Percentiles rank a stretch among this genome's conserved stretches.
Conservation (phyloP, 495 filamentous ascomycete genomes). For the Penicillium pancosmium region DNA sequence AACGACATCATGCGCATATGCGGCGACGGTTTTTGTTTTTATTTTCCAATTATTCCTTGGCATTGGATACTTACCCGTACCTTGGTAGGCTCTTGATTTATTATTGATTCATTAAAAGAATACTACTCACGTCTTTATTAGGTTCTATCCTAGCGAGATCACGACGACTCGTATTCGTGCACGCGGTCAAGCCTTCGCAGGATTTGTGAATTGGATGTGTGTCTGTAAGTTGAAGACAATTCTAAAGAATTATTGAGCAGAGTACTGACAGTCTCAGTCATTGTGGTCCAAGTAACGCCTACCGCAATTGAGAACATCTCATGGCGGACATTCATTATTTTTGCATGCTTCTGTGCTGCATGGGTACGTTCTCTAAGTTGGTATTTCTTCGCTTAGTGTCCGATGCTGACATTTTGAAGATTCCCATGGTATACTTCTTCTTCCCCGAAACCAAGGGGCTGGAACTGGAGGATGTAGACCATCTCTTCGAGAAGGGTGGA, state of each 20-base stretch:
- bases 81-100: slow-evolving; percentile 52
- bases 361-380: slow-evolving; percentile 20
- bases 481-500: slow-evolving; percentile 46
- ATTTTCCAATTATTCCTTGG: slow-evolving; percentile 53
- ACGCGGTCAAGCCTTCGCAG: slow-evolving; percentile 42
- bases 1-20: slow-evolving; percentile 31
- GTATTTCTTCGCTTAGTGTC: not conserved
- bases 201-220: slow-evolving; percentile 54
- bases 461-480: slow-evolving; percentile 76
- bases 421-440: slow-evolving; percentile 66
- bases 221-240: slow-evolving; percentile 26
- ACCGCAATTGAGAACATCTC: slow-evolving; percentile 59
- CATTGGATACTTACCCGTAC: slow-evolving; percentile 43
- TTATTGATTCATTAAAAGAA: slow-evolving; percentile 45
- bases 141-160: slow-evolving; percentile 76
- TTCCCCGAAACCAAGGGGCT: slow-evolving; percentile 68
- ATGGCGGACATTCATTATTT: slow-evolving; percentile 70
- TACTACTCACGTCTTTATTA: slow-evolving; percentile 36
- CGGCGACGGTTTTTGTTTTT: slow-evolving; percentile 49
- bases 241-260: not conserved
- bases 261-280: slow-evolving; percentile 13
- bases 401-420: slow-evolving; percentile 53
- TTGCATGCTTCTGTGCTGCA: slow-evolving; percentile 44
- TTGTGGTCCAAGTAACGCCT: slow-evolving; percentile 65
- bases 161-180: slow-evolving; percentile 42